Base-by-base conservation (phyloP, 495 filamentous ascomycete genomes). In the Hyaloscypha bicolor region DNA sequence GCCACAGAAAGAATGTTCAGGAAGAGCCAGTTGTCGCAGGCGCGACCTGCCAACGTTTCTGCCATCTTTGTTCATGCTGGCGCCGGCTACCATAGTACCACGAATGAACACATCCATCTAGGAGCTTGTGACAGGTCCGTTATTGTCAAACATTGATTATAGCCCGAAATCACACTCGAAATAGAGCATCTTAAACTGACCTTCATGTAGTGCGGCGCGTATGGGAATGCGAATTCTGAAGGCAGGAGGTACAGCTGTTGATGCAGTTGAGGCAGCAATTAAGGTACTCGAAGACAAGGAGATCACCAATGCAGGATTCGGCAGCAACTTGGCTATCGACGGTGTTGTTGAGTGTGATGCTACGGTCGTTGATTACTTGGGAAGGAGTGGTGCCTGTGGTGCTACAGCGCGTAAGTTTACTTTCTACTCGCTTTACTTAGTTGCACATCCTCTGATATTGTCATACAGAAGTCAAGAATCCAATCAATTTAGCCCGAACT, bases 21-120 rank as follows among this genome's bases (percentile, higher is more conserved):
- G 19, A 52, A 39, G 25, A 53, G 37, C 32, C 55, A 71, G 1
- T 59, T 56, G 2, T 25, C 67, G 9, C 59, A 57, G 33, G 48
- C 32, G 3, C 35, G 33, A 3, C 61, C 77, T 1, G 25, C 53
- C 8, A 62, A 65, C 22, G 76, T 83, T 22, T 74, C 79, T 66
- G 91, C 90, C n/a, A 91, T 98, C 39, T 97, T 97, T 74, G 87
- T 98, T 64, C 95, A 99, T 80, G 95, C 94, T 25, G 95, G 95
- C 14, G 95, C 95, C 21, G 95, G 95, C n/a, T 97, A 90, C 72
- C 95, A 99, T 76, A 96, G 92, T 71, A 72, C 80, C 19, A 84
- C 89, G 60, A 97, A 98, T 77, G 93, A 98, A 74, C 79, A 80
- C 19, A 80, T 89, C 45, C 95, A 99, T 74, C 84, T 98, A 14